Conservation (phyloP, 2,329 filamentous ascomycete genomes). For the Aspergillus puulaauensis region DNA sequence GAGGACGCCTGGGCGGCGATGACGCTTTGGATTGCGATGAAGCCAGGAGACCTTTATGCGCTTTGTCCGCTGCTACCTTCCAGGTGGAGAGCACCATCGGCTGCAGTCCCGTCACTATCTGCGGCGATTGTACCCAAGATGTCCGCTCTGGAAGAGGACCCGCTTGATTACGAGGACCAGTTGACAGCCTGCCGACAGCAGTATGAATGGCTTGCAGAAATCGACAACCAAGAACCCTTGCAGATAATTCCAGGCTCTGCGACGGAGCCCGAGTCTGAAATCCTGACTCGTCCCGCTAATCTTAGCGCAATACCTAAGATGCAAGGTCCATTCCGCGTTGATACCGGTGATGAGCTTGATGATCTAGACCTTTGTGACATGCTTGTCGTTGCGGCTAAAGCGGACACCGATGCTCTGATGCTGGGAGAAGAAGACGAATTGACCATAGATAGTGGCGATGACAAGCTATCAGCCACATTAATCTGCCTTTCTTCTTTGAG, state of each 20-base stretch:
- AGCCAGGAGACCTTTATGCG: conserved; percentile 87
- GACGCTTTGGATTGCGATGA: conserved; percentile 97
- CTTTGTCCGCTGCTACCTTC: conserved; percentile 85
- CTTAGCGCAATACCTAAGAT: conserved; percentile 58
- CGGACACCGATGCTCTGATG: conserved; percentile 54
- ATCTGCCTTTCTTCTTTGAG: conserved; percentile 58
- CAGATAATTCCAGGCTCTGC: conserved; percentile 38
- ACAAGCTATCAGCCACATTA: conserved; percentile 56
- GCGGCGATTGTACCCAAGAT: conserved; percentile 78
- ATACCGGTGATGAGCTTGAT: conserved; percentile 50
- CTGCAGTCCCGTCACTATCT: conserved; percentile 77
- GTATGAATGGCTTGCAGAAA: conserved; percentile 58
- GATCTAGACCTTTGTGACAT: conserved; percentile 62
- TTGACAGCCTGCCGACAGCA: conserved; percentile 53
- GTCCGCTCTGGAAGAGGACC: conserved; percentile 42
- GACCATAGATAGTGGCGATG: conserved; percentile 42
- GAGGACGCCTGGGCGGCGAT: conserved; percentile 82
- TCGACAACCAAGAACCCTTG: conserved; percentile 55
- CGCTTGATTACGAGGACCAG: conserved; percentile 46
- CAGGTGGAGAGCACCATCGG: conserved; percentile 76
- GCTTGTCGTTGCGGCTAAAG: conserved; percentile 53
- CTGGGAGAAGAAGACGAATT: conserved; percentile 51
- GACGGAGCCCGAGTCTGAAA: conserved; percentile 46
- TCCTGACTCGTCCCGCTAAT: conserved; percentile 56
- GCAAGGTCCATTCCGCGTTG: conserved; percentile 61